phyloP scores from a whole-genome alignment of 805 yeast species.

The Yarrowia deformans region DNA sequence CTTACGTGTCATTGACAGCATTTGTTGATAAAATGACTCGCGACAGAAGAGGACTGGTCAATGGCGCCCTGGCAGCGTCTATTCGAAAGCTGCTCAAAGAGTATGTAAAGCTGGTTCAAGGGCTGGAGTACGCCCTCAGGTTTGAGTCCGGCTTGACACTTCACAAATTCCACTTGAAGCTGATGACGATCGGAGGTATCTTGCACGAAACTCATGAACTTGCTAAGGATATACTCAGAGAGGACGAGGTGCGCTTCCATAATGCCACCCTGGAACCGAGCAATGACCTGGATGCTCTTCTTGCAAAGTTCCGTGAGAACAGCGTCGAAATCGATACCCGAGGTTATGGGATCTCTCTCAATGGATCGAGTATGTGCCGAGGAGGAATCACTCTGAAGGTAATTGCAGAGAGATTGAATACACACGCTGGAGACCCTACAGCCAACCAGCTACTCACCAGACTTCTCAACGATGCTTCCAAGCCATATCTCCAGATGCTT shows the following conservation, averaged over 20 bases:
- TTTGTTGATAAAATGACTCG: slow-evolving; percentile 69
- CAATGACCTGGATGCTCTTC: slow-evolving; percentile 33
- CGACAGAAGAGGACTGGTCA: slow-evolving; percentile 67
- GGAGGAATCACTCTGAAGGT: slow-evolving; percentile 79
- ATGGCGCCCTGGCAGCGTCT: slow-evolving; percentile 74
- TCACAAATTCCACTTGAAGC: slow-evolving; percentile 62
- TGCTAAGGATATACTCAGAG: slow-evolving; percentile 55
- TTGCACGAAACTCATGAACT: slow-evolving; percentile 67
- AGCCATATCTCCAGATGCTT: slow-evolving; percentile 69
- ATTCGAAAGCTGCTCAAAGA: slow-evolving; percentile 57
- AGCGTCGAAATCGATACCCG: slow-evolving; percentile 34
- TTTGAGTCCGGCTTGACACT: slow-evolving; percentile 62
- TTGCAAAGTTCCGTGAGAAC: slow-evolving; percentile 30
- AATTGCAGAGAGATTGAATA: slow-evolving; percentile 63
- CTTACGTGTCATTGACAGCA: slow-evolving; percentile 62
- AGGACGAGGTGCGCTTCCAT: slow-evolving; percentile 47
- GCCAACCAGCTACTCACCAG: slow-evolving; percentile 60
- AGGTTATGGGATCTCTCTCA: slow-evolving; percentile 35
- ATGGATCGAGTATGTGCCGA: slow-evolving; percentile 51
- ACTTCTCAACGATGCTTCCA: slow-evolving; percentile 66
- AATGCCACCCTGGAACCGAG: slow-evolving; percentile 26
- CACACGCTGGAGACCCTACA: slow-evolving; percentile 69
- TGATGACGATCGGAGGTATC: slow-evolving; percentile 53
- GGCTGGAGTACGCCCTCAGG: slow-evolving; percentile 63
- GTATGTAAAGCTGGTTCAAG: slow-evolving; percentile 46